Evolutionary conservation across 2,329 filamentous ascomycete genomes (phyloP).

Genomic region (Aspergillus alliaceus): DNA sequence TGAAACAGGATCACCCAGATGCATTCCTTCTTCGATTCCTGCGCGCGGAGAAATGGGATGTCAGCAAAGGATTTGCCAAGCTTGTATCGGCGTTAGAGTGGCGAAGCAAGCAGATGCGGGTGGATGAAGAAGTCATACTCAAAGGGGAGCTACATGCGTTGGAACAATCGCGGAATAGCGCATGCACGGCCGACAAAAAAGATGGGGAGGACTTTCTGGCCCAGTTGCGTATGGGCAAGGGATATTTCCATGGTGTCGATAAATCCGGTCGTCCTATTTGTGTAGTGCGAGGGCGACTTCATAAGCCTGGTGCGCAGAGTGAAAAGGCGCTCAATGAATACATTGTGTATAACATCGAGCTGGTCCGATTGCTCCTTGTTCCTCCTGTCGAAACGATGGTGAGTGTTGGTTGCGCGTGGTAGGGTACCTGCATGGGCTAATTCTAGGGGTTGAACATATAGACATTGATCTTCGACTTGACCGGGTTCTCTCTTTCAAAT

Average conservation of each 20-base stretch:
- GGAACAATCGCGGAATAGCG: conserved; percentile 54
- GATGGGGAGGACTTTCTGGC: conserved; percentile 72
- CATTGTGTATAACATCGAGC: conserved; percentile 91
- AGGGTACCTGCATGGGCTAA: neutral
- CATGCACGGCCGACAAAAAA: conserved; percentile 61
- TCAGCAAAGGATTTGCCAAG: conserved; percentile 88
- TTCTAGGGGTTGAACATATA: conserved; percentile 36
- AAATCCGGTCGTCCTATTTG: conserved; percentile 81
- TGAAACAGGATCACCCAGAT: conserved; percentile 92
- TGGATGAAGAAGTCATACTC: conserved; percentile 81
- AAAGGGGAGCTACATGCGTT: conserved; percentile 69
- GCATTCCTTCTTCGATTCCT: conserved; percentile 77
- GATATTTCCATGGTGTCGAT: conserved; percentile 82
- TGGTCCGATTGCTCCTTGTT: conserved; percentile 74
- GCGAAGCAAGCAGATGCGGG: conserved; percentile 75
- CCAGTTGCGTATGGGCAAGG: conserved; percentile 86
- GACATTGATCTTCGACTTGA: conserved; percentile 95
- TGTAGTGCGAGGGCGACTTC: conserved; percentile 75
- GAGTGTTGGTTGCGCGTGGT: conserved; percentile 18
- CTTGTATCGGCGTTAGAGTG: conserved; percentile 87
- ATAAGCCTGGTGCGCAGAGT: conserved; percentile 80
- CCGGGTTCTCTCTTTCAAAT: conserved; percentile 85
- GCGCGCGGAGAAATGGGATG: conserved; percentile 86
- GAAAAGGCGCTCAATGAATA: conserved; percentile 80
- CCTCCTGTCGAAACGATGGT: conserved; percentile 86